These are phyloP conservation scores for Solanum peruvianum DNA, from an alignment of 257 asterid species.

Conservation along the genomic window DNA sequence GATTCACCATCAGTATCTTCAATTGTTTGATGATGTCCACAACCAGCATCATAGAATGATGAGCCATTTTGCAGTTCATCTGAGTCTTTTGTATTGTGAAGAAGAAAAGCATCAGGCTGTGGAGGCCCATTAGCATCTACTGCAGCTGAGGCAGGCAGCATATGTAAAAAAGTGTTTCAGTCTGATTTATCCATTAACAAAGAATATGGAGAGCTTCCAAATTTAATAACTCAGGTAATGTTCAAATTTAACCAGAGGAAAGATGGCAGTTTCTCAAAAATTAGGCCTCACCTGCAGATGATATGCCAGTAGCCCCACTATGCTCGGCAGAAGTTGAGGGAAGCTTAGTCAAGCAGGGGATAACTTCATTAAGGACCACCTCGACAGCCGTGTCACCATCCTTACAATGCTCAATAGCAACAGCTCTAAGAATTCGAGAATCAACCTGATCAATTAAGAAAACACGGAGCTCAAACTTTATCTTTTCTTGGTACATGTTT, in stretches of 20 bases:
- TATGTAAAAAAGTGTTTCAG: neutral
- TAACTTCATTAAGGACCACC: conserved; percentile 55
- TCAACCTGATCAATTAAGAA: conserved; percentile 40
- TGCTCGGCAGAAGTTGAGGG: conserved; percentile 14
- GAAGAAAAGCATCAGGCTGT: neutral
- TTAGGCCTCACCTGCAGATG: conserved; percentile 26
- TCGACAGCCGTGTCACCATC: conserved; percentile 59
- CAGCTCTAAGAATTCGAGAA: conserved; percentile 63
- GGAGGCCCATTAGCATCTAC: neutral
- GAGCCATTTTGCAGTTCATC: conserved; percentile 17
- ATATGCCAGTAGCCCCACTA: conserved; percentile 1
- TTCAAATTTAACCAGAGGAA: neutral
- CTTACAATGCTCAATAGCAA: conserved; percentile 64
- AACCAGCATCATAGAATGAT: neutral
- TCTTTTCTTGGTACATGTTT: neutral
- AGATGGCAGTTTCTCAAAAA: neutral
- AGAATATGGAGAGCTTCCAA: neutral
- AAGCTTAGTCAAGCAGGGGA: conserved; percentile 35
- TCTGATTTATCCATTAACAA: neutral
- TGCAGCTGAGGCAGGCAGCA: conserved; percentile 8
- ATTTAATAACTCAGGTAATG: neutral
- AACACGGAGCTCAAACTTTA: neutral
- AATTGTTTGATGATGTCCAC: conserved; percentile 6
- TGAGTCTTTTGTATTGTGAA: neutral
- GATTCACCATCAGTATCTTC: conserved; percentile 20